Conservation (phyloP, 345 rosid species). For the Microcos paniculata region DNA sequence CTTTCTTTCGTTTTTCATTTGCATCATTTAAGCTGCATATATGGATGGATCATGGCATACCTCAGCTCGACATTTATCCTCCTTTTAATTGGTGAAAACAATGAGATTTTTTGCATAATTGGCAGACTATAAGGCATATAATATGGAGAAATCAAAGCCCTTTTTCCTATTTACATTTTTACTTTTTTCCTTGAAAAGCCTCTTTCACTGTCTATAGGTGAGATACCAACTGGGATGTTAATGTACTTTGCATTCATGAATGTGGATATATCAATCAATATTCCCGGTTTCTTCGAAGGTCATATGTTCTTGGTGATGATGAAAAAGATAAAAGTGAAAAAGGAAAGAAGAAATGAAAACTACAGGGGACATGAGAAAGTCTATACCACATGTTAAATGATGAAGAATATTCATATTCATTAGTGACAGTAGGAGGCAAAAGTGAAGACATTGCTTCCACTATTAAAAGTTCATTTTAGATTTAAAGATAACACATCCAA, state of each 20-base stretch:
- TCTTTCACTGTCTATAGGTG: too few relatives aligned
- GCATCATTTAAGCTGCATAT: not conserved
- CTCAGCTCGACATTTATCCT: conserved; percentile 8
- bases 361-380: not conserved
- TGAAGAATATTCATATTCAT: conserved; percentile 5
- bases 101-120: not conserved
- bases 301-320: not conserved
- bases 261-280: not conserved
- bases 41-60: conserved; percentile 8
- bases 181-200: too few relatives aligned
- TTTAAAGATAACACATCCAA: conserved; percentile 2
- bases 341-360: not conserved
- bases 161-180: not conserved
- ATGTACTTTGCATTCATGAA: not conserved
- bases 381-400: not conserved
- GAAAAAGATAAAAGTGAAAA: not conserved
- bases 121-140: conserved; percentile 6
- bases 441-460: conserved; percentile 15
- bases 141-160: not conserved
- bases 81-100: not conserved
- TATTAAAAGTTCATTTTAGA: not conserved
- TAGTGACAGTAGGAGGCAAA: conserved; percentile 8
- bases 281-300: not conserved
- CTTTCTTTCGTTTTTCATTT: not conserved
- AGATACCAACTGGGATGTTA: not conserved